Percentiles rank a stretch among this genome's conserved stretches.
phyloP scores from a whole-genome alignment of 345 rosid genomes.

The Dimocarpus longan region DNA sequence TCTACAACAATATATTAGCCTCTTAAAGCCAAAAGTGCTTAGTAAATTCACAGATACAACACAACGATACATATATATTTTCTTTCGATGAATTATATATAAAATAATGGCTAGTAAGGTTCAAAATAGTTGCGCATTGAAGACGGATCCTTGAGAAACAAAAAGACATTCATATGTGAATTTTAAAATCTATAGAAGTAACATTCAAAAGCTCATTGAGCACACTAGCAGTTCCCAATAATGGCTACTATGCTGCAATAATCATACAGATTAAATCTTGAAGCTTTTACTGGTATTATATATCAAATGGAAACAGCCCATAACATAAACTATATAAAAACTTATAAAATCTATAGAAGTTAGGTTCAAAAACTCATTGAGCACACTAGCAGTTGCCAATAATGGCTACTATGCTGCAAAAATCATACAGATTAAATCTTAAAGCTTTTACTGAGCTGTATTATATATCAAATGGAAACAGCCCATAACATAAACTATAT shows the following conservation, averaged over 20 bases:
- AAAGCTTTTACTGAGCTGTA: background rate
- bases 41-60: background rate
- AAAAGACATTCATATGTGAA: background rate
- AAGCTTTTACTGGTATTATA: too few species aligned
- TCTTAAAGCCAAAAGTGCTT: background rate
- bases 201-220: background rate
- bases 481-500: background rate
- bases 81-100: background rate
- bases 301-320: too few species aligned
- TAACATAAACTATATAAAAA: background rate
- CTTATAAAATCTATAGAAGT: background rate
- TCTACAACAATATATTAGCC: background rate
- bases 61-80: background rate
- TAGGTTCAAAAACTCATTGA: background rate
- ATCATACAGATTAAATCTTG: background rate
- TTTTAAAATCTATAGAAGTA: background rate
- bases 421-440: background rate
- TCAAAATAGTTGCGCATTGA: background rate
- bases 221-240: constrained; percentile 4
- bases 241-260: background rate
- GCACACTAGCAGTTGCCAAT: constrained; percentile 1
- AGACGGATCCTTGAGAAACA: background rate
- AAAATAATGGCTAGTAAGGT: background rate
- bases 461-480: background rate
- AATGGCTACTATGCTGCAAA: background rate